Evolutionary conservation across 2,329 filamentous ascomycete species (phyloP), one percentile per base, ranked within the genome.

Genomic region (Apiospora saccharicola): DNA sequence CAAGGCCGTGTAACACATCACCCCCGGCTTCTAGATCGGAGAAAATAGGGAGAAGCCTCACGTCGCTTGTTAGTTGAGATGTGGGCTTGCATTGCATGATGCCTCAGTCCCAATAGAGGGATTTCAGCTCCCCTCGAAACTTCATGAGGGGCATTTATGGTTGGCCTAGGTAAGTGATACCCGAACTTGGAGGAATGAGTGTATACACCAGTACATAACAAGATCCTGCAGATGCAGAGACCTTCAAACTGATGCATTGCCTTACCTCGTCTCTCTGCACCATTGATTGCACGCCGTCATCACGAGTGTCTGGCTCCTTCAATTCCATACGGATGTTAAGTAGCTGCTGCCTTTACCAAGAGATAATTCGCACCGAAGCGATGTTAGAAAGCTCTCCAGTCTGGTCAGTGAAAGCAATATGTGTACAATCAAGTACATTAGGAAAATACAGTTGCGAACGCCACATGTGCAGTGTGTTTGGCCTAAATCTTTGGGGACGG

Each of bases 171-270:
- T 26, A 57, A 19, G 51, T 26, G 51, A 57, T 34, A 16, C 26
- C 26, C 14, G 7, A 51, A 19, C 13, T 30, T 14, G 6, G 30
- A 34, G 14, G 26, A 53, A 57, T 10, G 53, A 8, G 30, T 37
- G 53, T 10, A 41, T 41, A 34, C 57, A 34, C 19, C 57, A 14
- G 57, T 34, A n/a, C 6, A 41, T 64, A 8, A 37, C 30, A 61
- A 61, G 53, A 61, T 61, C 53, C 53, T 64, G 34, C 57, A 24
- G 34, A 37, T 64, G 10, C 57, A 64, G 57, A 22, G 19, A 10
- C 2, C 10, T 34, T 41, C 22, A 41, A 24, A 64, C 34, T 41
- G 57, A 41, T 64, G 57, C 57, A 41, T 64, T 24, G 22, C n/a
- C 19, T 41, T 22, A 0, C 19, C 30, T n/a, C 13, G 57, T 41